Evolutionary conservation across 352 stramenopile species (phyloP).

Genomic region (Lagenidium sp.): DNA sequence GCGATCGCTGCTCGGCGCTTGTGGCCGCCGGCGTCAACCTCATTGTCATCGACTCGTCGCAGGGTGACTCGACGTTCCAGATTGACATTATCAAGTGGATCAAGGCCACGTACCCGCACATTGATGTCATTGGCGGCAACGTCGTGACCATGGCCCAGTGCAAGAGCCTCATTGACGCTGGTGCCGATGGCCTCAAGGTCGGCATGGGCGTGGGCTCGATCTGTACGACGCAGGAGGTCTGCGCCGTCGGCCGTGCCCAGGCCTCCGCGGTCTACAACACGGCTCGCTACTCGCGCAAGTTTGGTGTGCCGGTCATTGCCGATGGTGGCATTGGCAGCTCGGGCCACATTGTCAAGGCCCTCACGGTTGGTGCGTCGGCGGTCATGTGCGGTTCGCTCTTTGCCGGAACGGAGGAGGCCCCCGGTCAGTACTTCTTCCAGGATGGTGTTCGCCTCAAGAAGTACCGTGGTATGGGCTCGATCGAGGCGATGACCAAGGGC

Average conservation of each 20-base stretch:
- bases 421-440: constrained; percentile 99
- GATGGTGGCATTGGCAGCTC: constrained; percentile 98
- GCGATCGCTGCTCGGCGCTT: constrained; percentile 86
- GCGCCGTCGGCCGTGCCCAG: constrained; percentile 97
- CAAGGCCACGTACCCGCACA: constrained; percentile 91
- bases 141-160: constrained; percentile 98
- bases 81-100: constrained; percentile 91
- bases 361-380: constrained; percentile 94
- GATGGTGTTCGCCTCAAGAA: constrained; percentile 99
- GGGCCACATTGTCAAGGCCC: constrained; percentile 98
- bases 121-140: constrained; percentile 99
- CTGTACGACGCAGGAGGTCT: constrained; percentile 99
- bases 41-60: constrained; percentile 99
- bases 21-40: constrained; percentile 97
- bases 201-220: constrained; percentile 99
- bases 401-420: constrained; percentile 98
- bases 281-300: constrained; percentile 91
- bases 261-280: constrained; percentile 99
- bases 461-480: constrained; percentile 99
- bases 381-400: constrained; percentile 99
- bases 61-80: constrained; percentile 96
- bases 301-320: constrained; percentile 97
- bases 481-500: constrained; percentile 99
- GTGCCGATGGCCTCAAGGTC: constrained; percentile 98
- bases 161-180: constrained; percentile 97